Base-by-base conservation (phyloP, 805 yeast species). In the Wickerhamiella azyma region DNA sequence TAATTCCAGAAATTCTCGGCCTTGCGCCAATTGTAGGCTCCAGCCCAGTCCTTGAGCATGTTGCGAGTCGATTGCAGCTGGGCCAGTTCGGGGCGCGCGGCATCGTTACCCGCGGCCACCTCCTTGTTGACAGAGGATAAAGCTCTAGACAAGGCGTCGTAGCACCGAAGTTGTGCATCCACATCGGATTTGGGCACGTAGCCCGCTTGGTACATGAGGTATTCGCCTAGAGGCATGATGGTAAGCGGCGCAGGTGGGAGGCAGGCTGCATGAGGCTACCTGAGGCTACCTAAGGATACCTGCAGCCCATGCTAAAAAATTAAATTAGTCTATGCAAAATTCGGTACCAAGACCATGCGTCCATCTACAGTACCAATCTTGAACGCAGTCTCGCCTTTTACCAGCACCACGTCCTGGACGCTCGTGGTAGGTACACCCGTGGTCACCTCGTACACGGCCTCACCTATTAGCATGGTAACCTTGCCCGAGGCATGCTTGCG, bases 401-500 rank as follows among this genome's bases (percentile, higher is more conserved):
- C 52, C 16, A 74, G 63, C 2, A 81, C 75, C 9, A 84, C 67
- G 48, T 85, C 89, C 60, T 89, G 96, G 24, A 81, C 63, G 51
- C 85, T 79, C 4, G 74, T 69, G 6, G 82, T 61, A 10, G 77
- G 71, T 2, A 84, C 76, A 13, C 96, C 96, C 55, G 74, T 71
- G 4, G 77, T 67, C 18, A 86, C 77, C 47, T 81, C 85, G 70
- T 79, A 72, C 2, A 74, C 68, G 7, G 76, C 73, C 43, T 76
- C 74, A 11, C 94, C 95, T 33, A 89, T 65, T 49, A 76, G 72
- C 61, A 88, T 72, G 3, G 94, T 71, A 17, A 85, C 61, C 58
- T 75, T 83, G 2, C 97, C 97, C 1, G 95, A 84, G 56, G 79
- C 75, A 60, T 88, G 96, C 39, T 79, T 68, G 46, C 89, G 74